Evolutionary conservation across 306 rosid genomes (phyloP), one percentile per base, ranked within the genome.

Genomic region (Macrotyloma uniflorum): DNA sequence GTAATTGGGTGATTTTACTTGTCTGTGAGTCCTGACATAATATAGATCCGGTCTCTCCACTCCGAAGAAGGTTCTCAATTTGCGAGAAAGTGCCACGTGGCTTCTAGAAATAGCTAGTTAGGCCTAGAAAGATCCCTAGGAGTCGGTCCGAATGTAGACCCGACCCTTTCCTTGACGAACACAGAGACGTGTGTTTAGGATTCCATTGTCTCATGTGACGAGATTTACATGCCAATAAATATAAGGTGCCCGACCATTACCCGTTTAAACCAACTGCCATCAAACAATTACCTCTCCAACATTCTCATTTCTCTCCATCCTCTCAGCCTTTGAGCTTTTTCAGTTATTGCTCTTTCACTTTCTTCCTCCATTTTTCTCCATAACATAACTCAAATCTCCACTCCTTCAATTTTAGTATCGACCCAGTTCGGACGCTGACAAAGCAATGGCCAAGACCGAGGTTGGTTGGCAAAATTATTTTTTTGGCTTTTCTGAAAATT

Each of bases 361-460:
- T 23, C 8, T 35, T 14, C 42, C n/a, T 46, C 28, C 12, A 0
- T 22, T 67, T 61, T 13, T 28, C 36, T 59, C 3, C 23, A 59
- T 61, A 23, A 18, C 85, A 51, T 32, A 30, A 22, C 12, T 70
- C 13, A 71, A 42, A 47, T 51, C 61, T 36, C 35, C 20, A 3
- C 46, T 71, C 12, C 54, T 19, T 24, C 5, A 19, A 57, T 46
- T 73, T 54, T 8, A 69, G 70, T 26, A 42, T 16, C 46, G 14
- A 70, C 26, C 72, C 19, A 59, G 40, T 67, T 46, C 23, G 5
- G 38, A 28, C 77, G 16, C 46, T 15, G 38, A 43, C 67, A 20
- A 68, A 46, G 9, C 83, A 43, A 87, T 83, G 91, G 83, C 89
- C 61, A 75, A 71, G 67, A 15, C 46, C n/a, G 71, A 78, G 91